Evolutionary conservation across 106 monocot species (phyloP).

Genomic region (Acorus calamus): DNA sequence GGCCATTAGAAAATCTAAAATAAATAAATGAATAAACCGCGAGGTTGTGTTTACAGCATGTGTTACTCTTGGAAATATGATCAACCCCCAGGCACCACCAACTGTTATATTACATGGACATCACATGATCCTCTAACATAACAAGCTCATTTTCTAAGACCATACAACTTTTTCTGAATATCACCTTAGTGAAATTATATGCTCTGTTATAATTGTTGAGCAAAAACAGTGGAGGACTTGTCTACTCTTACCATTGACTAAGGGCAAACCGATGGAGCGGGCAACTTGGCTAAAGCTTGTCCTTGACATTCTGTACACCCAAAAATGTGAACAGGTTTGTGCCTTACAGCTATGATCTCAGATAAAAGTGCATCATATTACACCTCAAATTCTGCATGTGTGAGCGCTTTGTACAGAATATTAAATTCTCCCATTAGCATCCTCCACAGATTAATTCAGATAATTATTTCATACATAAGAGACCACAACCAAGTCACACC

Average conservation of each 20-base stretch:
- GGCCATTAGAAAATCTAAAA: no score
- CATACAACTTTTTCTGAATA: no score
- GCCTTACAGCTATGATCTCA: neutral
- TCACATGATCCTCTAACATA: no score
- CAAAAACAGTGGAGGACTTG: no score
- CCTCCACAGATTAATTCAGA: constrained; percentile 28
- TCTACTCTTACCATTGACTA: constrained; percentile 26
- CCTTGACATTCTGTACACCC: constrained; percentile 52
- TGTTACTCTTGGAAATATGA: no score
- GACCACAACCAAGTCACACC: neutral
- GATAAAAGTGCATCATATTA: neutral
- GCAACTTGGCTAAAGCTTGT: constrained; percentile 65
- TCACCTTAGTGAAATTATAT: no score
- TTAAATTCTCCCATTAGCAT: constrained; percentile 68
- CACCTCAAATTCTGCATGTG: constrained; percentile 79
- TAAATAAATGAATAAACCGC: no score
- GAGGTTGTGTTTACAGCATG: no score
- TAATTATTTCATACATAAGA: constrained; percentile 1
- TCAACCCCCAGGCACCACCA: no score
- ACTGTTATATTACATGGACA: no score
- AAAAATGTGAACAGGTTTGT: constrained; percentile 1
- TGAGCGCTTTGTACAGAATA: constrained; percentile 67
- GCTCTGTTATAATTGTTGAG: no score
- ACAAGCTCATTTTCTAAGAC: no score
- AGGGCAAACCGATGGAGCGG: constrained; percentile 51